Evolutionary conservation across 176 grass and related monocot genomes (phyloP).

Genomic region (Ampelocalamus luodianensis): DNA sequence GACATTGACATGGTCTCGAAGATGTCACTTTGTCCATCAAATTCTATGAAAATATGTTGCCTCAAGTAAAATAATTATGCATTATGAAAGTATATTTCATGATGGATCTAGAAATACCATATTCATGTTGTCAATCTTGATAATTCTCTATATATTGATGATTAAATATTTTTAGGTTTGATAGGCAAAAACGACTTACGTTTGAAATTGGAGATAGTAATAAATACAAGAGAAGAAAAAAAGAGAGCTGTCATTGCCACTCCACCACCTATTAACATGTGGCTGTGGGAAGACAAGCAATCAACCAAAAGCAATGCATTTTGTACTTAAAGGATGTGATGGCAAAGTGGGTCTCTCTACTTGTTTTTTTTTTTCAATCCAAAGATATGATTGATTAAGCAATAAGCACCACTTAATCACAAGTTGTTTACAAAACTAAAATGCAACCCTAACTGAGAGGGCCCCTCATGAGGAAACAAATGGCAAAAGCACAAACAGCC

Average conservation of each 20-base stretch:
- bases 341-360: conserved; percentile 43
- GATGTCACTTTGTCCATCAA: too few species aligned
- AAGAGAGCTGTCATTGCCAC: conserved; percentile 38
- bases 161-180: too few species aligned
- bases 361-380: neutral
- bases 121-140: too few species aligned
- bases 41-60: too few species aligned
- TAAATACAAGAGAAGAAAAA: conserved; percentile 9
- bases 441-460: conserved; percentile 19
- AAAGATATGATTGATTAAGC: conserved; percentile 23
- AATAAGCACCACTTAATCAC: conserved; percentile 28
- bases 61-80: too few species aligned
- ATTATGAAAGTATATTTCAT: too few species aligned
- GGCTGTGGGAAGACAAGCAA: conserved; percentile 45
- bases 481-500: conserved; percentile 26
- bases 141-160: too few species aligned
- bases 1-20: too few species aligned
- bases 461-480: conserved; percentile 24
- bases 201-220: neutral
- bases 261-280: conserved; percentile 50
- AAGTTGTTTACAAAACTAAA: conserved; percentile 9
- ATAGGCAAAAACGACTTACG: too few species aligned
- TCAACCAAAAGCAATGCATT: conserved; percentile 48
- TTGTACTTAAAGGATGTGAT: conserved; percentile 59
- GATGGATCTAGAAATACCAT: too few species aligned